Conservation (phyloP, 192 early-diverging fungal species). For the Linnemannia exigua region DNA sequence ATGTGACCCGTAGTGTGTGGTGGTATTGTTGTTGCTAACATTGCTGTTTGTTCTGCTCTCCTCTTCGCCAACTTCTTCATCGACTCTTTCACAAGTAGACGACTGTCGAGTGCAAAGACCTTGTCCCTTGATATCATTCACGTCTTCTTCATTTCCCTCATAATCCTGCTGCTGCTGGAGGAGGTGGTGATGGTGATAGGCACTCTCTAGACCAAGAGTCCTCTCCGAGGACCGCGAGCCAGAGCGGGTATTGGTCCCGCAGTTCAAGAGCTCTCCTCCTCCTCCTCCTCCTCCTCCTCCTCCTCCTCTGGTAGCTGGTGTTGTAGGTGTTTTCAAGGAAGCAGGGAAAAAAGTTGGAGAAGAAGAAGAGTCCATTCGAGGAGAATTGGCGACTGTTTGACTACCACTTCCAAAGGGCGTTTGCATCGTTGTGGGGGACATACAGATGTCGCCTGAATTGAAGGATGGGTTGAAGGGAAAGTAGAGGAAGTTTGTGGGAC, state of each 20-base stretch:
- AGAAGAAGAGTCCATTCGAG: not conserved
- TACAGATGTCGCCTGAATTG: not conserved
- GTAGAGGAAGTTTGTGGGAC: not conserved
- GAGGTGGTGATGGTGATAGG: not conserved
- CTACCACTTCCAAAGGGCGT: not conserved
- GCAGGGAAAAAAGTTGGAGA: not conserved
- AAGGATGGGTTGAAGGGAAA: not conserved
- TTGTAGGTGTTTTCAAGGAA: too few species aligned
- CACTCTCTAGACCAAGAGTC: not conserved
- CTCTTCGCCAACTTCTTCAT: not conserved
- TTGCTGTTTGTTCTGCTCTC: too few species aligned
- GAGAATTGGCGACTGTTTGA: not conserved
- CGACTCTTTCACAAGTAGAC: not conserved
- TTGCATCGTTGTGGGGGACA: not conserved
- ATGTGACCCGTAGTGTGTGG: conserved; percentile 12
- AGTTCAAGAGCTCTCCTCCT: not conserved
- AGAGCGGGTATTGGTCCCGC: not conserved
- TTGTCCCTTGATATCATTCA: not conserved
- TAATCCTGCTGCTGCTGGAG: not conserved
- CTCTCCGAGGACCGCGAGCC: conserved; percentile 24
- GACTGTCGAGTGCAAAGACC: not conserved
- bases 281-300: not conserved
- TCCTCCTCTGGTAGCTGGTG: too few species aligned
- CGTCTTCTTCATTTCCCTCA: not conserved
- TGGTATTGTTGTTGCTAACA: conserved; percentile 8